Evolutionary conservation across 345 rosid species (phyloP).

Genomic region (Corchorus olitorius): DNA sequence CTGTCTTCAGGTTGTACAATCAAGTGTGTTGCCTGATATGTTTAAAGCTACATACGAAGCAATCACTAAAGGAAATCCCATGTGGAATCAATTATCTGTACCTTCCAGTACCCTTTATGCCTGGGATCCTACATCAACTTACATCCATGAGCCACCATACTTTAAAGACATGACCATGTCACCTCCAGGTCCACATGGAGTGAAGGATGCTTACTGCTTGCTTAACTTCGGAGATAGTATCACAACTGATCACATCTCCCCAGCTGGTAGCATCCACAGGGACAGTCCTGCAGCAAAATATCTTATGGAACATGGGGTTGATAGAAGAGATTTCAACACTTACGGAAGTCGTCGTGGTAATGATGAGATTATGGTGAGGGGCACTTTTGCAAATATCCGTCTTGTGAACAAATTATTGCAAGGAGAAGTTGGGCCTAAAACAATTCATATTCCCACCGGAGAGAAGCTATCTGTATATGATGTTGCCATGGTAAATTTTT

Average conservation of each 20-base stretch:
- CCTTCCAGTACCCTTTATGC: conserved; percentile 64
- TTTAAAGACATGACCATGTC: conserved; percentile 92
- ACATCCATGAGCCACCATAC: conserved; percentile 89
- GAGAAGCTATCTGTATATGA: conserved; percentile 84
- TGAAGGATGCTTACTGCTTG: conserved; percentile 86
- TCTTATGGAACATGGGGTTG: conserved; percentile 82
- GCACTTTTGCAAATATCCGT: conserved; percentile 85
- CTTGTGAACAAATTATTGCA: conserved; percentile 73
- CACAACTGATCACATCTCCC: conserved; percentile 93
- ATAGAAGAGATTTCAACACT: conserved; percentile 80
- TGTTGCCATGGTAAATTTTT: conserved; percentile 71
- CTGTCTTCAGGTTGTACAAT: conserved; percentile 67
- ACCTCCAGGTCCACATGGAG: conserved; percentile 79
- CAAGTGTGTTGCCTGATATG: conserved; percentile 87
- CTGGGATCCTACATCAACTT: conserved; percentile 86
- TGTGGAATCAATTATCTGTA: conserved; percentile 82
- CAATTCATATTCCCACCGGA: conserved; percentile 75
- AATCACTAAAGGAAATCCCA: conserved; percentile 84
- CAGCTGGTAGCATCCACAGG: conserved; percentile 91
- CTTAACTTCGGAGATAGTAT: conserved; percentile 89
- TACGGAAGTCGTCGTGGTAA: conserved; percentile 93
- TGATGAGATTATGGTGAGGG: conserved; percentile 87
- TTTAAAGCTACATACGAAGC: conserved; percentile 86
- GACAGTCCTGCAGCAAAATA: conserved; percentile 90
- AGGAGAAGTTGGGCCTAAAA: conserved; percentile 93